Conservation (phyloP, 2,329 filamentous ascomycete species). For the Diplodia intermedia region DNA sequence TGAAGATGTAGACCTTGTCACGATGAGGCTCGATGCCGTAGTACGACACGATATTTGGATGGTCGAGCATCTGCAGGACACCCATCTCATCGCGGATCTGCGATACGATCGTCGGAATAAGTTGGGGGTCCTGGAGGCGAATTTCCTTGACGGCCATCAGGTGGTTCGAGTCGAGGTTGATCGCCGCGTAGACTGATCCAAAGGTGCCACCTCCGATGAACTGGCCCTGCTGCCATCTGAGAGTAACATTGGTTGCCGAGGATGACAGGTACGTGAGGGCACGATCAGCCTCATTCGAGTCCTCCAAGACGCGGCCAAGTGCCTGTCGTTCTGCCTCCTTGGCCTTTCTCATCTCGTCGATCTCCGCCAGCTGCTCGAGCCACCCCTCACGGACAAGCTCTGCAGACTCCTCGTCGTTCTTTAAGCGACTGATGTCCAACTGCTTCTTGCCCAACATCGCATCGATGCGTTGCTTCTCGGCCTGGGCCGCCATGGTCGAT, state of each 20-base stretch:
- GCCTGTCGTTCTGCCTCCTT: constrained; percentile 86
- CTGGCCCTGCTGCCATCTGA: constrained; percentile 98
- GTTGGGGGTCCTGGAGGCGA: constrained; percentile 90
- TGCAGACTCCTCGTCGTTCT: constrained; percentile 85
- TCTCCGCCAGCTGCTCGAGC: constrained; percentile 71
- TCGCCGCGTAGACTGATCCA: constrained; percentile 94
- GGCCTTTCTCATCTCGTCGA: constrained; percentile 80
- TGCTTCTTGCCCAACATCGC: constrained; percentile 77
- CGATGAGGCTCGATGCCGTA: constrained; percentile 97
- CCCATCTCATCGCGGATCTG: constrained; percentile 98
- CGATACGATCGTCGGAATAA: constrained; percentile 90
- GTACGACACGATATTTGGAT: constrained; percentile 97
- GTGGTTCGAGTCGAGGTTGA: constrained; percentile 95
- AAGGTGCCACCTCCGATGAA: constrained; percentile 97
- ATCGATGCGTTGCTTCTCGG: constrained; percentile 87
- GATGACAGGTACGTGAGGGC: constrained; percentile 93
- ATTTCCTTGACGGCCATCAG: constrained; percentile 99
- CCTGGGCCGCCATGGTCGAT: constrained; percentile 90
- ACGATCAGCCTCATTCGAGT: constrained; percentile 92
- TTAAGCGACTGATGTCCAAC: constrained; percentile 75
- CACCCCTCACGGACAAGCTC: constrained; percentile 77
- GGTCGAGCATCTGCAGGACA: constrained; percentile 91
- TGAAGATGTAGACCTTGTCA: constrained; percentile 99
- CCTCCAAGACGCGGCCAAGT: constrained; percentile 88
- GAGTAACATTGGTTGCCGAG: constrained; percentile 90